phyloP scores from a whole-genome alignment of 352 stramenopile species.

The Pythium diclinum region DNA sequence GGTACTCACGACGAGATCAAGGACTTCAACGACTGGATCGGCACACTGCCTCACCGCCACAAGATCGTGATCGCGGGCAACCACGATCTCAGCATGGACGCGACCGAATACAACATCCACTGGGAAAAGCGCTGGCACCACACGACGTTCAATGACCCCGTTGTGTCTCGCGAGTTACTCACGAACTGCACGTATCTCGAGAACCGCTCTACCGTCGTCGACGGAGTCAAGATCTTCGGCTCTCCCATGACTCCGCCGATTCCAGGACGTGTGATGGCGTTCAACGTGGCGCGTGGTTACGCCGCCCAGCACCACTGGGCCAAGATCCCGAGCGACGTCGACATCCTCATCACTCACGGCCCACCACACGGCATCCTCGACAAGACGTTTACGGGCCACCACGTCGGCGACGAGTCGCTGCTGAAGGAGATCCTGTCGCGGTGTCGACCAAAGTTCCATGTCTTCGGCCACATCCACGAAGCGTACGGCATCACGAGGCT shows the following conservation, averaged over 20 bases:
- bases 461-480: slow-evolving; percentile 94
- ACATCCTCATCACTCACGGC: slow-evolving; percentile 89
- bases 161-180: slow-evolving; percentile 44
- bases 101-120: slow-evolving; percentile 55
- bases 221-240: slow-evolving; percentile 73
- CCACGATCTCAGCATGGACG: slow-evolving; percentile 79
- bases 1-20: slow-evolving; percentile 65
- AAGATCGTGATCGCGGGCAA: slow-evolving; percentile 84
- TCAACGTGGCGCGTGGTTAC: slow-evolving; percentile 65
- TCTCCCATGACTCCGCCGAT: slow-evolving; percentile 78
- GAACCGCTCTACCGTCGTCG: slow-evolving; percentile 62
- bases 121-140: slow-evolving; percentile 65
- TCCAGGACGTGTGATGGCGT: slow-evolving; percentile 61
- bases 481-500: slow-evolving; percentile 74
- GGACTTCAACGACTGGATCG: slow-evolving; percentile 80
- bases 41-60: slow-evolving; percentile 61
- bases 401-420: slow-evolving; percentile 80
- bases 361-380: slow-evolving; percentile 87
- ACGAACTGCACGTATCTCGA: slow-evolving; percentile 77
- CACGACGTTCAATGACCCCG: slow-evolving; percentile 62
- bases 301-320: slow-evolving; percentile 64
- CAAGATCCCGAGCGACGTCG: slow-evolving; percentile 68
- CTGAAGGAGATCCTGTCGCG: slow-evolving; percentile 77
- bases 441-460: slow-evolving; percentile 75
- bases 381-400: slow-evolving; percentile 49